Percentiles rank a stretch among this genome's conserved stretches.
These are phyloP conservation scores for Lenwebbia sp. DNA, from an alignment of 345 rosid species.

Conservation along the genomic window DNA sequence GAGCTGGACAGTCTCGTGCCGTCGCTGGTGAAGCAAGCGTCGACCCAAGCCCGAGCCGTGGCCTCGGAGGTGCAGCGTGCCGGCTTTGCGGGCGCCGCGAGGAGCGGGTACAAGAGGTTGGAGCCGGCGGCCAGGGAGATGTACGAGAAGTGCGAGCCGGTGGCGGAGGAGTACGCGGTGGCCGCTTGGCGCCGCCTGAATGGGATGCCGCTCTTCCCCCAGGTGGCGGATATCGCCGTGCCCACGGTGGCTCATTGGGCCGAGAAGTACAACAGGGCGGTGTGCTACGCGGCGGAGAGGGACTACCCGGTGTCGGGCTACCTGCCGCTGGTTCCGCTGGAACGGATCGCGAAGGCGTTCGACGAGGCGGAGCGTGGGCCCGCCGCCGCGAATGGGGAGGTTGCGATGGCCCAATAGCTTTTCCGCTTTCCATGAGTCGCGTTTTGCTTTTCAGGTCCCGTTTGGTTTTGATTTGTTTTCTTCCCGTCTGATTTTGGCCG, in stretches of 20 bases:
- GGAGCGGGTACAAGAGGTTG: constrained; percentile 18
- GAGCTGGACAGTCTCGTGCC: constrained; percentile 49
- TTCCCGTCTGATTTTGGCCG: not conserved
- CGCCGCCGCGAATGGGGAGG: not conserved
- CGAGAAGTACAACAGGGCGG: constrained; percentile 51
- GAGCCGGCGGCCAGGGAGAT: constrained; percentile 41
- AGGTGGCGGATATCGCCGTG: constrained; percentile 36
- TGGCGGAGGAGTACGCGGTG: constrained; percentile 41
- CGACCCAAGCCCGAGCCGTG: constrained; percentile 38
- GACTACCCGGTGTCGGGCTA: constrained; percentile 28
- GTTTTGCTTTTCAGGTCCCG: not conserved
- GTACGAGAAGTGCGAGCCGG: constrained; percentile 37
- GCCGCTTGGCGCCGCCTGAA: constrained; percentile 45
- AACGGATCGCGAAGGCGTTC: constrained; percentile 45
- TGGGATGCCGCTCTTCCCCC: constrained; percentile 40
- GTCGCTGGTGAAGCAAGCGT: constrained; percentile 47
- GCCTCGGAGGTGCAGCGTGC: constrained; percentile 52
- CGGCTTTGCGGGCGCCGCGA: constrained; percentile 41
- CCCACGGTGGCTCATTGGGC: constrained; percentile 63
- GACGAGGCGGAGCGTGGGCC: not conserved
- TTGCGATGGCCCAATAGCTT: not conserved
- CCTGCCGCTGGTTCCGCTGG: constrained; percentile 54
- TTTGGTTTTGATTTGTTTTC: not conserved
- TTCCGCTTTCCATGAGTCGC: not conserved
- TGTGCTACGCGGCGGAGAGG: constrained; percentile 23